A percentile compares a stretch with the other conserved stretches of the same genome.
phyloP scores from a whole-genome alignment of 768 basidiomycete species.

The Panus rudis region DNA sequence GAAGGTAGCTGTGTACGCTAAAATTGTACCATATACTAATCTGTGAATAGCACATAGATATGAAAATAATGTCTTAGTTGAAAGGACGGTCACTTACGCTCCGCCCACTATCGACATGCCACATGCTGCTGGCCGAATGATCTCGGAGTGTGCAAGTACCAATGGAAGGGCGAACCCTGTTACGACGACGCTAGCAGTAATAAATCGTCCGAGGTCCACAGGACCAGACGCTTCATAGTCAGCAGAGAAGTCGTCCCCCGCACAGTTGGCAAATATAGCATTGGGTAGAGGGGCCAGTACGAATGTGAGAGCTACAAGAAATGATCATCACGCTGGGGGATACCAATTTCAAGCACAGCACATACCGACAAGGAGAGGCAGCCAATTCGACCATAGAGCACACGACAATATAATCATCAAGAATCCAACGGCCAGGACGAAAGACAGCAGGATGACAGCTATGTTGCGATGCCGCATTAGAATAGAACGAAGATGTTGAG shows the following conservation, averaged over 20 bases:
- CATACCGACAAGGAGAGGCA: conserved; percentile 92
- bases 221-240: conserved; percentile 66
- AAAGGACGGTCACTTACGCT: conserved; percentile 43
- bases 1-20: conserved; percentile 82
- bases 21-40: conserved; percentile 84
- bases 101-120: conserved; percentile 95
- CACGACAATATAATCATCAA: conserved; percentile 95
- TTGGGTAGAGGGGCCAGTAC: conserved; percentile 95
- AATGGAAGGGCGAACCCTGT: conserved; percentile 92
- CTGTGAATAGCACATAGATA: conserved; percentile 25
- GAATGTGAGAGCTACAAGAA: conserved; percentile 73
- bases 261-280: conserved; percentile 89
- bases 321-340: conserved; percentile 2
- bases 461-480: conserved; percentile 14
- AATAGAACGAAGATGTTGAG: neutral
- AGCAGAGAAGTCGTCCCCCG: conserved; percentile 78
- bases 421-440: conserved; percentile 97
- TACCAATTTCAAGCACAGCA: conserved; percentile 7
- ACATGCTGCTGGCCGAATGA: conserved; percentile 80
- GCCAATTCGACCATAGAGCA: conserved; percentile 94
- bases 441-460: conserved; percentile 96
- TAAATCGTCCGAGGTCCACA: conserved; percentile 89
- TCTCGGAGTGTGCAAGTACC: conserved; percentile 83
- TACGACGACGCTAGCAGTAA: conserved; percentile 85
- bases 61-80: neutral